Percentiles rank a stretch among this genome's conserved stretches.
Conservation (phyloP, 2,329 filamentous ascomycete species). For the Hyphodiscus sp. region DNA sequence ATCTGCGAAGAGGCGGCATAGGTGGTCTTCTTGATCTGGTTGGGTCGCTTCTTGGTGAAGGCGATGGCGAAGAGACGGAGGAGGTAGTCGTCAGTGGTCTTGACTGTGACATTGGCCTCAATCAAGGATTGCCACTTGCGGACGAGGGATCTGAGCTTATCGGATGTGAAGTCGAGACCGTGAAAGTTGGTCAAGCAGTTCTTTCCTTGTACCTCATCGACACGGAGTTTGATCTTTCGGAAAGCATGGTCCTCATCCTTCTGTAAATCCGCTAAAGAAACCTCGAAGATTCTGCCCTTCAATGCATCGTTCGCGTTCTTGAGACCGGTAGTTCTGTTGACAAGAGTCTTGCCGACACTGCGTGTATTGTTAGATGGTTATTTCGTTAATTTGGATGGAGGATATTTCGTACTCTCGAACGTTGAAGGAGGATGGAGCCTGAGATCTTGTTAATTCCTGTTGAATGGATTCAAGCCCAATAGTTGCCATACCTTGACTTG, state of each 20-base stretch:
- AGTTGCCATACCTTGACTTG: conserved; percentile 70
- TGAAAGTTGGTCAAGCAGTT: conserved; percentile 99
- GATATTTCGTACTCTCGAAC: conserved; percentile 70
- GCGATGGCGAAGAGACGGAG: conserved; percentile 97
- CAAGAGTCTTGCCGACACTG: conserved; percentile 98
- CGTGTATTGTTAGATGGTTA: conserved; percentile 32
- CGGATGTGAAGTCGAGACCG: conserved; percentile 99
- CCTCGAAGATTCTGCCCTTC: conserved; percentile 98
- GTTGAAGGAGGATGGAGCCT: conserved; percentile 94
- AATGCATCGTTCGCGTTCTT: conserved; percentile 99
- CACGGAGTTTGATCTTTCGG: conserved; percentile 98
- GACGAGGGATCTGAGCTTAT: conserved; percentile 98
- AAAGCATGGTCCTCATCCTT: conserved; percentile 99
- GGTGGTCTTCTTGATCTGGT: conserved; percentile 99
- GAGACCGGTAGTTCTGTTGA: conserved; percentile 98
- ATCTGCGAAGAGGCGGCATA: conserved; percentile 97
- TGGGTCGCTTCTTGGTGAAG: conserved; percentile 98
- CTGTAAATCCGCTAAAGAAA: conserved; percentile 97
- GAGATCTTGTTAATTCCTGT: conserved; percentile 24
- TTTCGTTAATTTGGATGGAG: conserved; percentile 10
- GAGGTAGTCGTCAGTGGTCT: conserved; percentile 99
- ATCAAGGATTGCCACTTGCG: conserved; percentile 99
- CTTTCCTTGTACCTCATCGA: conserved; percentile 99
- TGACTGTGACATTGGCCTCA: conserved; percentile 99
- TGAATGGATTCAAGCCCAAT: background rate